Percentiles rank a stretch among this genome's conserved stretches.
Conservation (phyloP, 1,284 basidiomycete species). For the Erythrobasidium hasegawianum region DNA sequence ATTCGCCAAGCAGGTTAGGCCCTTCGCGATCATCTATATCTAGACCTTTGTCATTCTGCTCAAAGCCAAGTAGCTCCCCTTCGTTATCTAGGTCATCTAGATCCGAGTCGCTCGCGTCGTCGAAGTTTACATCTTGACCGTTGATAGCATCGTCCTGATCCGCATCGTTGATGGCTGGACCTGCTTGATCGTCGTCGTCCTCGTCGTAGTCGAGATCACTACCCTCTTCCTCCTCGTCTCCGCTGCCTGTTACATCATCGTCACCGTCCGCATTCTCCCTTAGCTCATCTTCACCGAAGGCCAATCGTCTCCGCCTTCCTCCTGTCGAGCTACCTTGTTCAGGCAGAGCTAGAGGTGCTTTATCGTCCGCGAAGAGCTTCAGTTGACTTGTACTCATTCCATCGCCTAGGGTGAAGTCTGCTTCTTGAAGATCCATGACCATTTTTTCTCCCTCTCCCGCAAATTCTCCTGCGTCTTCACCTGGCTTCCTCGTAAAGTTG, state of each 20-base stretch:
- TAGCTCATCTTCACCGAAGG: conserved; percentile 53
- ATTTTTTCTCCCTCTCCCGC: conserved; percentile 91
- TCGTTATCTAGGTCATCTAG: conserved; percentile 34
- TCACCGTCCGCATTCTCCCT: conserved; percentile 47
- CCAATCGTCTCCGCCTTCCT: conserved; percentile 53
- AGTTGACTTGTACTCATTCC: conserved; percentile 76
- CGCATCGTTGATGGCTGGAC: conserved; percentile 10
- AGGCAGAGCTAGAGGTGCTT: conserved; percentile 54
- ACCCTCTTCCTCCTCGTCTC: conserved; percentile 51
- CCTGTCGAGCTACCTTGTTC: conserved; percentile 43
- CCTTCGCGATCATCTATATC: conserved; percentile 35
- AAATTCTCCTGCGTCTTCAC: conserved; percentile 52
- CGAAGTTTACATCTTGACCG: conserved; percentile 28
- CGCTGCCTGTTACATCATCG: conserved; percentile 51
- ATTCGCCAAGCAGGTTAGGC: conserved; percentile 40
- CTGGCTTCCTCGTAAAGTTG: conserved; percentile 67
- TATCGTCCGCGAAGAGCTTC: conserved; percentile 74
- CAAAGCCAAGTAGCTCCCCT: conserved; percentile 26
- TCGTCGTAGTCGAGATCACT: conserved; percentile 50
- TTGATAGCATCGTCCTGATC: conserved; percentile 25
- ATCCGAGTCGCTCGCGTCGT: conserved; percentile 42
- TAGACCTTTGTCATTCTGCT: conserved; percentile 14
- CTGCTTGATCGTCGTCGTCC: conserved; percentile 50
- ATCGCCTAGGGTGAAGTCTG: conserved; percentile 74
- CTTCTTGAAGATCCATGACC: conserved; percentile 95